Base-by-base conservation (phyloP, 2,329 filamentous ascomycete genomes). In the Fusarium heterosporum region DNA sequence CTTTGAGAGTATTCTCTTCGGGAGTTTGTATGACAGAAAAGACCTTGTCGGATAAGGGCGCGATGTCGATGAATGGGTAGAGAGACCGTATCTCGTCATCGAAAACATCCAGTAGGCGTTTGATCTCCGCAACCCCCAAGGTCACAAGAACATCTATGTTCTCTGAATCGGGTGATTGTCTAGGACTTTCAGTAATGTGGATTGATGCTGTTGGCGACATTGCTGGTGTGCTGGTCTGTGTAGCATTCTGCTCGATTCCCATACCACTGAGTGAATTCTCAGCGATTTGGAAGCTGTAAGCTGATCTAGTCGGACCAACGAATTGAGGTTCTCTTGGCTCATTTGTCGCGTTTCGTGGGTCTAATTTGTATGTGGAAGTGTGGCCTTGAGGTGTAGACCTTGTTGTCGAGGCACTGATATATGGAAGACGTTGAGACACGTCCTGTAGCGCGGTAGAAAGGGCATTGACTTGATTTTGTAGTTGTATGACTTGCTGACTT, bases 281-380 rank as follows among this genome's bases (percentile, higher is more conserved):
- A 0, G 56, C 56, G 8, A 60, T 60, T n/a, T 60, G 56, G 13
- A 60, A 60, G 8, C 56, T 58, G 6, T 49, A 60, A 2, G 56
- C 56, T 7, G 56, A 60, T 25, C 56, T 34, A 6, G 45, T 60
- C 0, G 56, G 56, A 0, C 56, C 56, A 0, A 60, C 43, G 26
- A 58, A 60, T 13, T 58, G 56, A 3, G 56, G 56, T 6, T 60
- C 42, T 2, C 53, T 40, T 7, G 56, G 56, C 3, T 43, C 56
- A 3, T 9, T 51, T 11, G 19, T 42, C 1, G 50, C 53, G 6
- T 60, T 58, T 11, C 56, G 53, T 6, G 58, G n/a, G 11, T 60
- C 56, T 13, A 25, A 29, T 25, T 25, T 47, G 19, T 60, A 60
- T 6, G 53, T 38, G 3, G 56, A 50, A 2, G 16, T 4, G 4